A percentile compares a stretch with the other conserved stretches of the same genome.
Evolutionary conservation across 2,329 filamentous ascomycete species (phyloP).

Genomic region (Aspergillus hiratsukae): DNA sequence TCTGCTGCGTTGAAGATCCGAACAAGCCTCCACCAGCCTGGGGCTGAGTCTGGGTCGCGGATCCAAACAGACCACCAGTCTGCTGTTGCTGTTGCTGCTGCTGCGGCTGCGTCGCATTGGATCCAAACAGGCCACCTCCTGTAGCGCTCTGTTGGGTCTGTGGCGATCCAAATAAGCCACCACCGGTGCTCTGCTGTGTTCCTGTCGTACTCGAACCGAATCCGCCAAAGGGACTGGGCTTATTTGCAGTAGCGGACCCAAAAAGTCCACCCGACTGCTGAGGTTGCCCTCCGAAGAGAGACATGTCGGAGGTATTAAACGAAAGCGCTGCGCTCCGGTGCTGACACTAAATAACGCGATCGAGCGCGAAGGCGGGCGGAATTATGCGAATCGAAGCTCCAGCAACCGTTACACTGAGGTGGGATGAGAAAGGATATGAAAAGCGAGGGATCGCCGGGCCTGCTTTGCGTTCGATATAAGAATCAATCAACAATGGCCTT

Average conservation of each 20-base stretch:
- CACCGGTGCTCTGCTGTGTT: slow-evolving; percentile 19
- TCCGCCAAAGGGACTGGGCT: slow-evolving; percentile 37
- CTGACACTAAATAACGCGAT: neutral
- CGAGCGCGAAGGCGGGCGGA: neutral
- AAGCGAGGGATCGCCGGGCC: neutral
- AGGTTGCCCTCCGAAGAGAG: slow-evolving; percentile 34
- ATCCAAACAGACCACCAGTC: slow-evolving; percentile 26
- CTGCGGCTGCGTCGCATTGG: slow-evolving; percentile 25
- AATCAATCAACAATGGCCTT: neutral
- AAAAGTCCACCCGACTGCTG: slow-evolving; percentile 27
- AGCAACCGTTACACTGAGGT: neutral
- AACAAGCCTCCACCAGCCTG: slow-evolving; percentile 36
- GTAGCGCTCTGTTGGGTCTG: slow-evolving; percentile 21
- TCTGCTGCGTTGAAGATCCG: slow-evolving; percentile 22
- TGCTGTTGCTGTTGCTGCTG: slow-evolving; percentile 27
- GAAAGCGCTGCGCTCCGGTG: neutral
- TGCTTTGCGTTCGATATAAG: neutral
- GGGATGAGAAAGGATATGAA: neutral
- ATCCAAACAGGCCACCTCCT: slow-evolving; percentile 23
- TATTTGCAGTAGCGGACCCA: slow-evolving; percentile 27
- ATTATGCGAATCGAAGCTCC: neutral
- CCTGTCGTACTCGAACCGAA: slow-evolving; percentile 12
- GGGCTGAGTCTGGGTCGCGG: slow-evolving; percentile 14
- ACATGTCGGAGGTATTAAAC: slow-evolving; percentile 24
- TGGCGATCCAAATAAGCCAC: slow-evolving; percentile 31